A percentile compares a stretch with the other conserved stretches of the same genome.
These are phyloP conservation scores for Fusarium keratoplasticum DNA, from an alignment of 2,329 filamentous ascomycete genomes.

Conservation along the genomic window DNA sequence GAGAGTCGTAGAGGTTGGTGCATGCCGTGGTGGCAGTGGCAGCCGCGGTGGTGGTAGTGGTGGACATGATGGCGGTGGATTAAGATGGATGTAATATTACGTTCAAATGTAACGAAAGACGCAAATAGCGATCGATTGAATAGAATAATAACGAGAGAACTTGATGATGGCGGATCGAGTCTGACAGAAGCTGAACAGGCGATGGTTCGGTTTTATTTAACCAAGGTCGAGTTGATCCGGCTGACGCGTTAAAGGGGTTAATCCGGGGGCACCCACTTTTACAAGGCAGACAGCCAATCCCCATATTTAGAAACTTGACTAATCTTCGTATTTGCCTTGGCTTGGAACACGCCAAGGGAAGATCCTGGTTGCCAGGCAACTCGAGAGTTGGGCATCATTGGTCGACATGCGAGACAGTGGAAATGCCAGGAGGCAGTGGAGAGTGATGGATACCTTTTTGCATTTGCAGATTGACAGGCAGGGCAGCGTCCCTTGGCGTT, in stretches of 20 bases:
- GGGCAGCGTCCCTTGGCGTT: background rate
- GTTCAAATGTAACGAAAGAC: conserved; percentile 1
- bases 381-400: background rate
- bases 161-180: conserved; percentile 8
- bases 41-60: conserved; percentile 28
- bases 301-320: conserved; percentile 30
- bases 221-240: conserved; percentile 12
- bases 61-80: conserved; percentile 29
- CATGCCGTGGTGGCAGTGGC: conserved; percentile 25
- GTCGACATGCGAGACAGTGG: conserved; percentile 5
- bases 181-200: background rate
- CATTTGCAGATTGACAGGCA: background rate
- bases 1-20: conserved; percentile 54
- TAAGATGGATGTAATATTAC: background rate
- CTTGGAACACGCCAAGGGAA: conserved; percentile 15
- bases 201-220: conserved; percentile 21
- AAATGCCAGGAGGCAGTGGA: background rate
- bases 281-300: background rate
- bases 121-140: background rate
- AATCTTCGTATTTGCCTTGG: conserved; percentile 28
- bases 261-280: conserved; percentile 28
- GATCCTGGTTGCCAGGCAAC: conserved; percentile 33
- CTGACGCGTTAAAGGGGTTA: conserved; percentile 28
- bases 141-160: conserved; percentile 20
- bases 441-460: background rate